phyloP scores from a whole-genome alignment of 140 eudicot species.

The Bidens hawaiensis region DNA sequence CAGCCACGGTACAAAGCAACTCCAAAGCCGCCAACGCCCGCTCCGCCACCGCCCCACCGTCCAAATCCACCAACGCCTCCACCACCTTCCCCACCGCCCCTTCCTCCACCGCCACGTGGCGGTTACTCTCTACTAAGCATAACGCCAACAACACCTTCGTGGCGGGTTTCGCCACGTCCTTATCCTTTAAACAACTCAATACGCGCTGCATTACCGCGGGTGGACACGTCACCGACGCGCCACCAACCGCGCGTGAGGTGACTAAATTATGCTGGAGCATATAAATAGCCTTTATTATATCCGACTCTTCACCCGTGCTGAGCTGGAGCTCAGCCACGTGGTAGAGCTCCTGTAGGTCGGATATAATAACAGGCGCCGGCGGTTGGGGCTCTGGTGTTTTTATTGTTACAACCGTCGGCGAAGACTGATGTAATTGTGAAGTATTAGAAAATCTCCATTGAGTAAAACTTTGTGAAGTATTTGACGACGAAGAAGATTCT shows the following conservation, averaged over 20 bases:
- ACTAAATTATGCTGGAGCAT: constrained; percentile 65
- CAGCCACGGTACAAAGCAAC: constrained; percentile 68
- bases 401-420: constrained; percentile 6
- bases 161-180: constrained; percentile 43
- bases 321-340: constrained; percentile 78
- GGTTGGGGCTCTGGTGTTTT: constrained; percentile 9
- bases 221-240: constrained; percentile 39
- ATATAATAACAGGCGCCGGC: constrained; percentile 28
- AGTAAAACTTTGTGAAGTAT: constrained; percentile 76
- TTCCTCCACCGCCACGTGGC: constrained; percentile 75
- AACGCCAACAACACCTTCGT: constrained; percentile 73
- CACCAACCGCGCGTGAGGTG: constrained; percentile 42
- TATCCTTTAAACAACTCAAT: constrained; percentile 39
- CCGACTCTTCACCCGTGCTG: constrained; percentile 46
- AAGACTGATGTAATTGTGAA: too few species aligned
- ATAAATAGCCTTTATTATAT: constrained; percentile 47
- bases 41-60: constrained; percentile 70
- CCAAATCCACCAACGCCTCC: constrained; percentile 75
- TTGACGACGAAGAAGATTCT: constrained; percentile 62
- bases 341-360: constrained; percentile 58
- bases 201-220: constrained; percentile 61
- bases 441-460: constrained; percentile 72
- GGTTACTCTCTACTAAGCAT: constrained; percentile 53
- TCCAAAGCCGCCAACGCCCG: constrained; percentile 78
- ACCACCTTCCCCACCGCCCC: constrained; percentile 83